phyloP scores from a whole-genome alignment of 2,329 filamentous ascomycete genomes.

The Bipolaris bicolor region DNA sequence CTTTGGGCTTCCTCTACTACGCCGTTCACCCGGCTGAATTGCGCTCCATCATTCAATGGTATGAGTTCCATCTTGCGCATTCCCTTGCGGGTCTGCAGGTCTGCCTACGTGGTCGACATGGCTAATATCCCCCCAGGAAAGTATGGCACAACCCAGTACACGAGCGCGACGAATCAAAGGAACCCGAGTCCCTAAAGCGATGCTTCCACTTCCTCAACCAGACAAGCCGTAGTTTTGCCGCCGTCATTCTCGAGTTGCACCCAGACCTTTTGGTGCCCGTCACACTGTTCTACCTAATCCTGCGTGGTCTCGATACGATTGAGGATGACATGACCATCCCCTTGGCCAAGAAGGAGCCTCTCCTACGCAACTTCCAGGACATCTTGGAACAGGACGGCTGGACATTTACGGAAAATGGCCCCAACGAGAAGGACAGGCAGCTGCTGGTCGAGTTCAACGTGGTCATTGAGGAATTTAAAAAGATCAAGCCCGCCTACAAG shows the following conservation, averaged over 20 bases:
- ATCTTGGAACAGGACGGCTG: slow-evolving; percentile 84
- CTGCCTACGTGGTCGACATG: not conserved
- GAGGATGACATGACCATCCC: slow-evolving; percentile 97
- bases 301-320: slow-evolving; percentile 95
- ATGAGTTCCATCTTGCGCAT: slow-evolving; percentile 34
- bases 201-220: slow-evolving; percentile 86
- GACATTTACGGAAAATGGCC: slow-evolving; percentile 85
- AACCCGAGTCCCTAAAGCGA: slow-evolving; percentile 73
- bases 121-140: slow-evolving; percentile 68
- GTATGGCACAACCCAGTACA: slow-evolving; percentile 96
- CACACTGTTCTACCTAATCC: slow-evolving; percentile 87
- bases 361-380: slow-evolving; percentile 81
- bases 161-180: slow-evolving; percentile 76
- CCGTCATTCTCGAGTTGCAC: slow-evolving; percentile 95
- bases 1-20: slow-evolving; percentile 69
- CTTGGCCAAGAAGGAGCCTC: slow-evolving; percentile 79
- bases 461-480: slow-evolving; percentile 84
- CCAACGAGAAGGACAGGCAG: slow-evolving; percentile 92
- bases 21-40: slow-evolving; percentile 77
- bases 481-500: slow-evolving; percentile 82
- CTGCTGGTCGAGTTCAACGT: slow-evolving; percentile 91
- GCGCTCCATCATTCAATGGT: slow-evolving; percentile 89
- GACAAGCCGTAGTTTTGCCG: slow-evolving; percentile 91
- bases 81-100: not conserved
- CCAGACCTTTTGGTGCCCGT: slow-evolving; percentile 91